Conservation (phyloP, 208 protist genomes). For the Crithidia fasciculata region DNA sequence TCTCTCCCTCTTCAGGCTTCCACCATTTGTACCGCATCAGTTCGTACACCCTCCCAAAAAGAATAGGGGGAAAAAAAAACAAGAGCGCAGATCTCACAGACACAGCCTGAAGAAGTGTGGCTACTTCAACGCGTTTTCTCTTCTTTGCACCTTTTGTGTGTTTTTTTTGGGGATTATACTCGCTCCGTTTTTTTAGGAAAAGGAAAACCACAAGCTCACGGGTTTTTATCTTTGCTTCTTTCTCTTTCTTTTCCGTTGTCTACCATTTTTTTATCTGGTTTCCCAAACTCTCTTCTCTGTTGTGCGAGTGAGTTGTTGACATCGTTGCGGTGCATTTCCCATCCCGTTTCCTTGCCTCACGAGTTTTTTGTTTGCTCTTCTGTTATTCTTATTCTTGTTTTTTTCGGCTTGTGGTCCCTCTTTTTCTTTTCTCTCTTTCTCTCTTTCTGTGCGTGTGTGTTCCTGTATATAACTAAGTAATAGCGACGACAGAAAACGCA, state of each 20-base stretch:
- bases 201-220: no score
- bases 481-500: neutral
- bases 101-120: neutral
- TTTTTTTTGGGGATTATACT: no score
- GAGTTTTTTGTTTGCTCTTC: neutral
- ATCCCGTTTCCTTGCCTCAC: neutral
- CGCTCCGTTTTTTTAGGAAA: no score
- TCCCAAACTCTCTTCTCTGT: neutral
- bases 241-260: constrained; percentile 2
- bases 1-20: neutral
- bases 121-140: neutral
- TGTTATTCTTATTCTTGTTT: constrained; percentile 5
- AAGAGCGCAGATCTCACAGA: no score
- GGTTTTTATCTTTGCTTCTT: no score
- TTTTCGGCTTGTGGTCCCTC: neutral
- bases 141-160: neutral
- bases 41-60: no score
- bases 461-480: constrained; percentile 1
- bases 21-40: neutral
- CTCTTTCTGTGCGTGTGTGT: constrained; percentile 3
- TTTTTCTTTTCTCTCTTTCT: neutral
- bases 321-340: neutral
- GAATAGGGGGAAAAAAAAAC: no score
- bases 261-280: neutral
- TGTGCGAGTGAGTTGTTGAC: neutral